These are phyloP conservation scores for Cercospora citrullina DNA, from an alignment of 2,329 filamentous ascomycete species.

Conservation along the genomic window DNA sequence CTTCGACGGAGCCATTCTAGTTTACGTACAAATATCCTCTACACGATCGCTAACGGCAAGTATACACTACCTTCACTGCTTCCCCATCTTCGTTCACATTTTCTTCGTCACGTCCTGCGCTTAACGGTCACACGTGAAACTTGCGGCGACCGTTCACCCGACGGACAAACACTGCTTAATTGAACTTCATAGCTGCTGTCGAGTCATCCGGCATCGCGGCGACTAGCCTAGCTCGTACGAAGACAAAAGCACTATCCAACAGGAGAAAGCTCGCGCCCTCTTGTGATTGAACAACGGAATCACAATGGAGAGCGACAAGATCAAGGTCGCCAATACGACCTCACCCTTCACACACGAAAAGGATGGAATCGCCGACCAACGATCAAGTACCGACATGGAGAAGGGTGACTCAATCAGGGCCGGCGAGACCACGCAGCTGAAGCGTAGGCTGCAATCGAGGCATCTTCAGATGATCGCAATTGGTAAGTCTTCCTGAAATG, in stretches of 20 bases:
- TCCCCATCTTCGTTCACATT: background rate
- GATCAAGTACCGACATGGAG: slow-evolving; percentile 20
- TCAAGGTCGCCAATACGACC: slow-evolving; percentile 17
- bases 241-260: background rate
- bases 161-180: slow-evolving; percentile 8
- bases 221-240: background rate
- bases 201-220: background rate
- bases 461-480: slow-evolving; percentile 45
- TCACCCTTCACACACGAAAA: slow-evolving; percentile 16
- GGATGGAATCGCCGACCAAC: slow-evolving; percentile 11
- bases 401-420: slow-evolving; percentile 26
- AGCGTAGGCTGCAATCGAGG: slow-evolving; percentile 39
- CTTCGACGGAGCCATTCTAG: background rate
- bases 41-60: slow-evolving; percentile 18
- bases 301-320: slow-evolving; percentile 18
- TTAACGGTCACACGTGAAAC: slow-evolving; percentile 7
- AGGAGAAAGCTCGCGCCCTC: background rate
- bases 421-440: slow-evolving; percentile 37
- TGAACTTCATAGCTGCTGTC: slow-evolving; percentile 4
- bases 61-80: slow-evolving; percentile 10
- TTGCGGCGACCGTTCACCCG: slow-evolving; percentile 6
- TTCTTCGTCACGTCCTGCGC: slow-evolving; percentile 15
- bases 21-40: slow-evolving; percentile 12
- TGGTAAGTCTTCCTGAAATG: slow-evolving; percentile 16
- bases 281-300: background rate